These are phyloP conservation scores for Paramecium caudatum DNA, from an alignment of 73 alveolate species.

Conservation along the genomic window DNA sequence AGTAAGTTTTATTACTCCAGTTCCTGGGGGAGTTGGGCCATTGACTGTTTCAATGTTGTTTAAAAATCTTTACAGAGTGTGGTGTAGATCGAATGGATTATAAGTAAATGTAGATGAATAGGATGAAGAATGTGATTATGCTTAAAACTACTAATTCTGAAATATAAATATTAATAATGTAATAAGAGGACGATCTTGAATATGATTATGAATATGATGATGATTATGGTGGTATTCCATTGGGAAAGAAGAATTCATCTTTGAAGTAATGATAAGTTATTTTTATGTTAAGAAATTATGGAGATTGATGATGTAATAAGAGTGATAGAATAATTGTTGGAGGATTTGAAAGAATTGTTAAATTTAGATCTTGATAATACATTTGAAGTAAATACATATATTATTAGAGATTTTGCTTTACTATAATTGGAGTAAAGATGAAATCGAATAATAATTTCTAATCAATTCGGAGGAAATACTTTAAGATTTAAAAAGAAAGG, in stretches of 20 bases:
- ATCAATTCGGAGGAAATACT: background rate
- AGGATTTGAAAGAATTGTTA: background rate
- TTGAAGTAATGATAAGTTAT: too few species aligned
- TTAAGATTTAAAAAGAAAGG: background rate
- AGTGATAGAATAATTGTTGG: background rate
- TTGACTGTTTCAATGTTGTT: conserved; percentile 88
- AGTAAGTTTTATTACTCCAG: conserved; percentile 85
- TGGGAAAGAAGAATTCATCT: too few species aligned
- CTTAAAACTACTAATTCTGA: conserved; percentile 30
- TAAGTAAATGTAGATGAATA: background rate
- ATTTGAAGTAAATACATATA: background rate
- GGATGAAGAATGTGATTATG: conserved; percentile 6
- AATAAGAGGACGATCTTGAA: too few species aligned
- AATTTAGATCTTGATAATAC: conserved; percentile 9
- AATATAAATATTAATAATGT: too few species aligned
- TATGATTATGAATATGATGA: too few species aligned
- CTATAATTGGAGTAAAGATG: conserved; percentile 45
- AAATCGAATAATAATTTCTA: background rate
- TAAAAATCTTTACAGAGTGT: conserved; percentile 64
- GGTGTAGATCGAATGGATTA: conserved; percentile 41
- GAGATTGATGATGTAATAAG: background rate
- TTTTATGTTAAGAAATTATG: background rate
- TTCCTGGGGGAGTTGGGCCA: conserved; percentile 93
- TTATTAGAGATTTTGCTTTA: background rate
- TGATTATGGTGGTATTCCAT: too few species aligned